phyloP scores from a whole-genome alignment of 768 basidiomycete genomes.

The Tulasnella sp. region DNA sequence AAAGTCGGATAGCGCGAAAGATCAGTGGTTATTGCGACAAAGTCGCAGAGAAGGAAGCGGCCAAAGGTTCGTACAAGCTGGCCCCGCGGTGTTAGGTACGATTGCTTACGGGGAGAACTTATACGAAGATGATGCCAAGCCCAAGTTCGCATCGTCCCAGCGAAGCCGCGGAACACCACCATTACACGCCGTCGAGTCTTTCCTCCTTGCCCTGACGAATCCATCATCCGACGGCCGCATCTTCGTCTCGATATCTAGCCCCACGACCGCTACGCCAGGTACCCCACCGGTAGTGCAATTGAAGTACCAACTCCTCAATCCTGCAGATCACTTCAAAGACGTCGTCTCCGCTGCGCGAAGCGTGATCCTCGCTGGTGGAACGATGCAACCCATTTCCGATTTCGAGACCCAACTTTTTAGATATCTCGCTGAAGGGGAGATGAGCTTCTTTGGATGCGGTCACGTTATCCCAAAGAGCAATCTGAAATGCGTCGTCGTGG shows the following conservation, averaged over 20 bases:
- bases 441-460: constrained; percentile 84
- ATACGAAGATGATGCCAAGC: background rate
- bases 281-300: constrained; percentile 53
- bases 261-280: background rate
- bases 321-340: constrained; percentile 79
- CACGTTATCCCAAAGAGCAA: constrained; percentile 85
- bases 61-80: constrained; percentile 37
- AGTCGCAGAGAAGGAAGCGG: constrained; percentile 45
- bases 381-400: constrained; percentile 98
- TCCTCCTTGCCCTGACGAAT: constrained; percentile 72
- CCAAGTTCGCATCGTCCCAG: constrained; percentile 11
- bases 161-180: constrained; percentile 54
- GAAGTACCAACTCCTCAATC: constrained; percentile 91
- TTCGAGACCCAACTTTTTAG: constrained; percentile 77
- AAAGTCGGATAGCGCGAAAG: constrained; percentile 68
- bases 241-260: constrained; percentile 29
- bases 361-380: constrained; percentile 92
- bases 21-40: constrained; percentile 82
- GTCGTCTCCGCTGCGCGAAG: constrained; percentile 75
- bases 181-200: constrained; percentile 73
- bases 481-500: constrained; percentile 69
- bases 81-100: background rate
- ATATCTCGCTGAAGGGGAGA: constrained; percentile 49
- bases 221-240: constrained; percentile 54
- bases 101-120: background rate